These are phyloP conservation scores for Geranium brycei DNA, from an alignment of 345 rosid genomes.

Conservation along the genomic window DNA sequence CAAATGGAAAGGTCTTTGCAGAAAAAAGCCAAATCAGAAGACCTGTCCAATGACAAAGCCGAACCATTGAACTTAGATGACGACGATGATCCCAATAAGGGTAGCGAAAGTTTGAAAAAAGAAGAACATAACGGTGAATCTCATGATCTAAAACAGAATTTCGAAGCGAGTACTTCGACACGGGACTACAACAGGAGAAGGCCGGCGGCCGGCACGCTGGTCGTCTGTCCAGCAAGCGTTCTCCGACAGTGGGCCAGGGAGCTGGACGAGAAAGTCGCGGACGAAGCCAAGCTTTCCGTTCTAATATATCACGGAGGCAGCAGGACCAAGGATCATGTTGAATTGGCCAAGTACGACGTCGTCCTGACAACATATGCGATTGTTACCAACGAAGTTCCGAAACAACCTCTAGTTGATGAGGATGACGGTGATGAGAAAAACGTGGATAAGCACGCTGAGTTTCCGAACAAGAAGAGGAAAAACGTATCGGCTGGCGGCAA, in stretches of 20 bases:
- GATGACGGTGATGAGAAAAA: conserved; percentile 58
- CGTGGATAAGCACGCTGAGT: conserved; percentile 41
- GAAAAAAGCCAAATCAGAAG: conserved; percentile 45
- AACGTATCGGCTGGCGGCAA: conserved; percentile 27
- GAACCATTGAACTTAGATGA: conserved; percentile 83
- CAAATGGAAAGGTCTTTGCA: conserved; percentile 52
- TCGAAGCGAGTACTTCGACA: conserved; percentile 46
- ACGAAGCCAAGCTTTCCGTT: conserved; percentile 49
- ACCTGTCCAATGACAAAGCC: conserved; percentile 29
- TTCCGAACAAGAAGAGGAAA: conserved; percentile 52
- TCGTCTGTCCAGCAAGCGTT: conserved; percentile 94
- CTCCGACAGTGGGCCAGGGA: conserved; percentile 94
- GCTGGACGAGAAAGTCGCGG: conserved; percentile 73
- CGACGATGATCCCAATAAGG: conserved; percentile 27
- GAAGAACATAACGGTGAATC: conserved; percentile 29
- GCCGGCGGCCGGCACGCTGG: conserved; percentile 81
- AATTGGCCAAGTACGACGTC: conserved; percentile 77
- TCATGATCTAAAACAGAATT: conserved; percentile 18
- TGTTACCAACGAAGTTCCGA: conserved; percentile 87
- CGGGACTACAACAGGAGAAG: conserved; percentile 30
- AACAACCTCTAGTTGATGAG: conserved; percentile 64
- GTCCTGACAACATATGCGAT: conserved; percentile 89
- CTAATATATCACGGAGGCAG: conserved; percentile 80
- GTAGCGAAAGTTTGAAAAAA: conserved; percentile 20
- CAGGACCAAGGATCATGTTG: conserved; percentile 77